A percentile compares a stretch with the other conserved stretches of the same genome.
Conservation (phyloP, 139 green algal genomes). For the Volvox reticuliferus region DNA sequence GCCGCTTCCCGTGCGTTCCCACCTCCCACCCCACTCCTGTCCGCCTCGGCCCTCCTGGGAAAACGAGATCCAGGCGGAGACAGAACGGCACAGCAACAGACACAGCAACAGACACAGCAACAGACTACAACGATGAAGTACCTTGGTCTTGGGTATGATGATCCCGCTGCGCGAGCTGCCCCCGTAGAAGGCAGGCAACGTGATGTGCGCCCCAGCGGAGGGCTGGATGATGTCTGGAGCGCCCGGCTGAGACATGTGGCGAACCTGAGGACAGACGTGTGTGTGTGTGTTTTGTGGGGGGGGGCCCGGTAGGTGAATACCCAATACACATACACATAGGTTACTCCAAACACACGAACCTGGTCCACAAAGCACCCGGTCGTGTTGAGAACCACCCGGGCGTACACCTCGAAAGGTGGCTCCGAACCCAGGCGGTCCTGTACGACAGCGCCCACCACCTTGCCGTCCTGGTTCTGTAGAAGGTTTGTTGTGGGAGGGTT, state of each 20-base stretch:
- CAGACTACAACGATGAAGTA: neutral
- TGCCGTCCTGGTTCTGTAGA: slow-evolving; percentile 73
- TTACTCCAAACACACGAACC: slow-evolving; percentile 55
- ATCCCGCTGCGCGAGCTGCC: slow-evolving; percentile 81
- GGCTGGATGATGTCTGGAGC: slow-evolving; percentile 79
- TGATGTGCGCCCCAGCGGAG: slow-evolving; percentile 89
- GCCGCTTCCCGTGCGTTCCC: no score
- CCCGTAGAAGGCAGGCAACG: slow-evolving; percentile 95
- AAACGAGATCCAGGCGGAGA: no score
- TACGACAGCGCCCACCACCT: slow-evolving; percentile 81
- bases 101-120: no score
- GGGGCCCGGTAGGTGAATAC: no score
- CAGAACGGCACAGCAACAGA: no score
- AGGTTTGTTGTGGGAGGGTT: no score
- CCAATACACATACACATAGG: neutral
- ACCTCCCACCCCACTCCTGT: no score
- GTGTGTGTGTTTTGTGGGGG: neutral
- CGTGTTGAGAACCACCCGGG: slow-evolving; percentile 90
- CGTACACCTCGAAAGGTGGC: slow-evolving; percentile 68
- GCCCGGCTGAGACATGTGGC: neutral
- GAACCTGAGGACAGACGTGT: neutral
- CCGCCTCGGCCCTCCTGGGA: no score
- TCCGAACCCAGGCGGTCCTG: slow-evolving; percentile 71
- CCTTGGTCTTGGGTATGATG: slow-evolving; percentile 98
- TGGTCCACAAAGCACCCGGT: slow-evolving; percentile 88